These are phyloP conservation scores for Ormosia semicastrata DNA, from an alignment of 306 rosid genomes.

Conservation along the genomic window DNA sequence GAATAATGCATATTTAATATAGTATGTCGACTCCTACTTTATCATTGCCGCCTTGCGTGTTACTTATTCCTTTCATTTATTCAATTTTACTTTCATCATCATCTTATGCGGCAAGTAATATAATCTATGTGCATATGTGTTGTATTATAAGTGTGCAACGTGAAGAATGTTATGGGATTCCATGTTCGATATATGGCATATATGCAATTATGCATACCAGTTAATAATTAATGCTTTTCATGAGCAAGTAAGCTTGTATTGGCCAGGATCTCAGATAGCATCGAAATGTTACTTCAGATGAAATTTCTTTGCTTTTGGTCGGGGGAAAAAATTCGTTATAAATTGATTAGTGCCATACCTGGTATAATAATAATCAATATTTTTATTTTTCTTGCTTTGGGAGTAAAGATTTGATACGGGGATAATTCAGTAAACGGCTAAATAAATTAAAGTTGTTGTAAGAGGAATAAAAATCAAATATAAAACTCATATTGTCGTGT, in stretches of 20 bases:
- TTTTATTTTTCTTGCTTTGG: background rate
- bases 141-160: slow-evolving; percentile 4
- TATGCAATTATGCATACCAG: background rate
- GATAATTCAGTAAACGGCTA: background rate
- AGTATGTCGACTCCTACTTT: background rate
- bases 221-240: background rate
- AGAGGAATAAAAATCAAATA: background rate
- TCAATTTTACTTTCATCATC: background rate
- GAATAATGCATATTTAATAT: background rate
- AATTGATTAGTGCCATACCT: background rate
- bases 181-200: background rate
- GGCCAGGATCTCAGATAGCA: background rate
- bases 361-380: background rate
- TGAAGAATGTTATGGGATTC: slow-evolving; percentile 17
- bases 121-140: background rate
- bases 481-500: background rate
- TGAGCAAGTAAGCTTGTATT: background rate
- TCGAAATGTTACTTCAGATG: background rate
- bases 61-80: slow-evolving; percentile 1
- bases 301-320: background rate
- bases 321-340: background rate
- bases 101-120: slow-evolving; percentile 12
- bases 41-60: slow-evolving; percentile 36
- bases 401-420: background rate
- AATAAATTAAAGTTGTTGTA: background rate